Percentiles rank a stretch among this genome's conserved stretches.
These are phyloP conservation scores for Podochytrium sp. DNA, from an alignment of 192 early-diverging fungal genomes.

Conservation along the genomic window DNA sequence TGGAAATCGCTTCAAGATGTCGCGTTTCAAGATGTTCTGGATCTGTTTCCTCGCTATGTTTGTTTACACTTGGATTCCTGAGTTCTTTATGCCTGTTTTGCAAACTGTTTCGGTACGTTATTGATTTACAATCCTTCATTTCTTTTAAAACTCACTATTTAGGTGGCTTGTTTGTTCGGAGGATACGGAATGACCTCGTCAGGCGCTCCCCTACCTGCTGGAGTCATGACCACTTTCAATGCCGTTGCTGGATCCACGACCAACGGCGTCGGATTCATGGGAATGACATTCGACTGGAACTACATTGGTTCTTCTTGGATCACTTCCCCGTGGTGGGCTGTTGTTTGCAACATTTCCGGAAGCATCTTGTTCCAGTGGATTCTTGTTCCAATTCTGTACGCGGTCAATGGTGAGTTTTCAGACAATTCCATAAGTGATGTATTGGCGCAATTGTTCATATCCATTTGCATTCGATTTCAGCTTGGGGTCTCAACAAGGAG, in stretches of 20 bases:
- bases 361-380: constrained; percentile 6
- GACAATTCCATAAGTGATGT: neutral
- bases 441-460: constrained; percentile 10
- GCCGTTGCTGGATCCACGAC: constrained; percentile 8
- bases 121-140: neutral
- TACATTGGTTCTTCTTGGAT: constrained; percentile 10
- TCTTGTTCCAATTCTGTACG: neutral
- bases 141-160: neutral
- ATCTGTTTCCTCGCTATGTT: constrained; percentile 1
- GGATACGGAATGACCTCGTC: neutral
- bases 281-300: constrained; percentile 19
- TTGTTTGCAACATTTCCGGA: constrained; percentile 3
- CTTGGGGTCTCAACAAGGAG: neutral
- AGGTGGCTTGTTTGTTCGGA: neutral
- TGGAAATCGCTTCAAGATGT: neutral
- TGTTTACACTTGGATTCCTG: constrained; percentile 17
- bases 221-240: constrained; percentile 20
- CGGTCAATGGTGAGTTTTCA: neutral
- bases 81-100: constrained; percentile 6
- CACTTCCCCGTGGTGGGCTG: constrained; percentile 9
- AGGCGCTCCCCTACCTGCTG: neutral
- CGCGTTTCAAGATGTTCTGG: neutral
- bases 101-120: constrained; percentile 15
- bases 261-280: neutral
- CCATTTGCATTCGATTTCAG: neutral